A percentile compares a stretch with the other conserved stretches of the same genome.
These are phyloP conservation scores for Xylariaceae sp. DNA, from an alignment of 2,329 filamentous ascomycete genomes.

Conservation along the genomic window DNA sequence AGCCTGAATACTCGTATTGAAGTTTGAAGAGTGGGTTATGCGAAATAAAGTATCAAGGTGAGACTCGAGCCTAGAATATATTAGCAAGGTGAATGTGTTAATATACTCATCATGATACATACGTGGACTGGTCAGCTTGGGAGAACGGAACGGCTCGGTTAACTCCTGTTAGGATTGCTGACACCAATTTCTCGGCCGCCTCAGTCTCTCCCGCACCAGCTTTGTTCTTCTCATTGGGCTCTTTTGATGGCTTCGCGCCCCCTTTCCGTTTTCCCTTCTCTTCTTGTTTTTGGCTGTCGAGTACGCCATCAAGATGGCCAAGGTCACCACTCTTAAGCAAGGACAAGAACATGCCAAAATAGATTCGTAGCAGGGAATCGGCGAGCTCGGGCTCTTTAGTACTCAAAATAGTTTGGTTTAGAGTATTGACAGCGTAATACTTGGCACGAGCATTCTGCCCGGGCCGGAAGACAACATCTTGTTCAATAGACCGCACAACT, in stretches of 20 bases:
- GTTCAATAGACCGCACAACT: constrained; percentile 79
- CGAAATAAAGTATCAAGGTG: constrained; percentile 93
- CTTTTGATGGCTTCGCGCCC: constrained; percentile 34
- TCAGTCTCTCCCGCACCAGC: constrained; percentile 52
- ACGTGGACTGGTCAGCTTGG: constrained; percentile 71
- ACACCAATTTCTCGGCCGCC: constrained; percentile 84
- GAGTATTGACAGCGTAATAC: constrained; percentile 93
- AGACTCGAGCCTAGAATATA: constrained; percentile 61
- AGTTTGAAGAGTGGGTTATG: constrained; percentile 96
- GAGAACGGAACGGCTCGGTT: constrained; percentile 95
- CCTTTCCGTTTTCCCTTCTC: constrained; percentile 48
- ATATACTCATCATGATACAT: constrained; percentile 33
- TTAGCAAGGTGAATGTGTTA: constrained; percentile 22
- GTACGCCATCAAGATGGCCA: constrained; percentile 38
- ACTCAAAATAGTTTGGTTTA: constrained; percentile 94
- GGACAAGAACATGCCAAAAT: constrained; percentile 83
- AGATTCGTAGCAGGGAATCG: constrained; percentile 78
- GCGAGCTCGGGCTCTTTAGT: constrained; percentile 77
- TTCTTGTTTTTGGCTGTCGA: constrained; percentile 33
- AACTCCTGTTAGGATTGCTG: constrained; percentile 86
- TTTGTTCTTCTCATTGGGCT: constrained; percentile 36
- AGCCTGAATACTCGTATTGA: constrained; percentile 96
- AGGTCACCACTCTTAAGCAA: constrained; percentile 63
- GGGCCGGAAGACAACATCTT: constrained; percentile 80
- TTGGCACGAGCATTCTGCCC: constrained; percentile 84